phyloP scores from a whole-genome alignment of 495 filamentous ascomycete species.

The Penicillium goetzii region DNA sequence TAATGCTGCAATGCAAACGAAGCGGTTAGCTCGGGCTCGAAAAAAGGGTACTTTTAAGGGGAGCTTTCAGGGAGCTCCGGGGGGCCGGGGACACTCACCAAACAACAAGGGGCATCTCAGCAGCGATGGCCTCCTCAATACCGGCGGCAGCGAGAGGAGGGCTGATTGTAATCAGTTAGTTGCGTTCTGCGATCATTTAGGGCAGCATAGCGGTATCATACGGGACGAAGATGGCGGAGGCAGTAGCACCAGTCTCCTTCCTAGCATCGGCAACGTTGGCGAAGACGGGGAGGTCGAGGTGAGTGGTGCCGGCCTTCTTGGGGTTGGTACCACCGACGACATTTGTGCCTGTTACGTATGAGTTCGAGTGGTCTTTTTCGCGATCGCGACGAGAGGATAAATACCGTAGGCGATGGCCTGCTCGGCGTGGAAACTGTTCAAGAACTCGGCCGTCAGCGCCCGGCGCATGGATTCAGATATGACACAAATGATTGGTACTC shows the following conservation, averaged over 20 bases:
- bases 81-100: slow-evolving; percentile 59
- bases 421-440: slow-evolving; percentile 86
- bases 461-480: slow-evolving; percentile 14
- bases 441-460: slow-evolving; percentile 48
- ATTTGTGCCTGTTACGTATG: slow-evolving; percentile 74
- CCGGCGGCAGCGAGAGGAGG: slow-evolving; percentile 88
- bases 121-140: slow-evolving; percentile 95
- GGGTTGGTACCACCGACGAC: slow-evolving; percentile 98
- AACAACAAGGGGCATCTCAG: slow-evolving; percentile 90
- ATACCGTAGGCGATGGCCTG: slow-evolving; percentile 98
- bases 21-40: slow-evolving; percentile 12
- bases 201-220: slow-evolving; percentile 46
- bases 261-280: slow-evolving; percentile 85
- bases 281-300: slow-evolving; percentile 94
- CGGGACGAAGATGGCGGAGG: slow-evolving; percentile 97
- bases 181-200: slow-evolving; percentile 8
- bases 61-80: slow-evolving; percentile 23
- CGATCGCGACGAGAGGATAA: slow-evolving; percentile 23
- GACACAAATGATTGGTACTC: slow-evolving; percentile 45
- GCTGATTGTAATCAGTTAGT: slow-evolving; percentile 46
- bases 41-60: background rate
- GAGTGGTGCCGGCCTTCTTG: slow-evolving; percentile 90
- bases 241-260: slow-evolving; percentile 86
- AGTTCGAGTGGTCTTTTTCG: slow-evolving; percentile 32
- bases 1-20: slow-evolving; percentile 63